Base-by-base conservation (phyloP, 768 basidiomycete species). In the Leccinum longicurvipes region DNA sequence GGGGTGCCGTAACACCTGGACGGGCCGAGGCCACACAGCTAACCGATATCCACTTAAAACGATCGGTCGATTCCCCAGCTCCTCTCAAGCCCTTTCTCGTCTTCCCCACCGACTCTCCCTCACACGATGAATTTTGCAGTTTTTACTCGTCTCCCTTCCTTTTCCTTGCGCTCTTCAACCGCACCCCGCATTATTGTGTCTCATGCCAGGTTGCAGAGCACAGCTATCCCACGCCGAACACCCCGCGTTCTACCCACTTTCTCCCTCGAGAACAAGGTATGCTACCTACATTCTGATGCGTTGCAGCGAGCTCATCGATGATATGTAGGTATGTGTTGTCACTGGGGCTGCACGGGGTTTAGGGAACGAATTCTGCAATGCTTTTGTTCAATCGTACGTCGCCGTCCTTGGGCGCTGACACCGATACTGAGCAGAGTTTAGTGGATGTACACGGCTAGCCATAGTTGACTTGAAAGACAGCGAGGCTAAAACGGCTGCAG, bases 281-380 rank as follows among this genome's bases (percentile, higher is more conserved):
- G 72, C 44, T 2, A 19, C 7, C 7, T 19, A 23, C 6, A n/a
- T 27, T 39, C 5, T 14, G 27, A 34, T 48, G 32, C 27, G 55
- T 14, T 34, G 23, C 14, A 31, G 32, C 27, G 21, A 54, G 29
- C 15, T 44, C 29, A 19, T 49, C 51, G 32, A 23, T 11, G 49
- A 25, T 12, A 42, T 31, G 19, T 66, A 96, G 86, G 93, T 93
- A 52, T 92, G 91, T 74, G 76, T 95, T 63, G 86, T 98, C 50
- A 98, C 96, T 36, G 96, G 96, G 46, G 96, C 87, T 52, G 96
- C 94, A 12, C 81, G 90, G 64, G 96, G 96, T 7, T 76, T 98
- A 46, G 96, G 96, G 7, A 81, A 89, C 61, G 87, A 93, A 71
- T 93, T 98, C 69, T 94, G 93, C 69, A 82, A 86, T 46, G 93